These are phyloP conservation scores for Apiospora marii DNA, from an alignment of 2,329 filamentous ascomycete species.

Conservation along the genomic window DNA sequence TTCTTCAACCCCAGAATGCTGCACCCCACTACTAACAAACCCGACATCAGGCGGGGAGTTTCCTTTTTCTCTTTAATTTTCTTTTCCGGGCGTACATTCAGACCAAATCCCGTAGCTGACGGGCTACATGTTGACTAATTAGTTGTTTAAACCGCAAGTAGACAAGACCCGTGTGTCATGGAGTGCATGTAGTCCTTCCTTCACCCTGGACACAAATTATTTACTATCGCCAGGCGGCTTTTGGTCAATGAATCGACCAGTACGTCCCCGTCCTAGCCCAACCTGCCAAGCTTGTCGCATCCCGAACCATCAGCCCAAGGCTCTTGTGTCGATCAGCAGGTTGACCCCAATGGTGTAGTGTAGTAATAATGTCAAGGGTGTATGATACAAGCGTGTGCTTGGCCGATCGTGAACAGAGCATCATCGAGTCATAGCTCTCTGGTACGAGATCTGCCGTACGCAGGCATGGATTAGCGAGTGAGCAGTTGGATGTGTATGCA, in stretches of 20 bases:
- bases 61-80: neutral
- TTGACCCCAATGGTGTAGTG: neutral
- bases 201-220: neutral
- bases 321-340: conserved; percentile 10
- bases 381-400: neutral
- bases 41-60: neutral
- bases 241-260: neutral
- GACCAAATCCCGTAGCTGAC: neutral
- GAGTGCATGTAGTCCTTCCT: neutral
- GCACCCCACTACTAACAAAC: neutral
- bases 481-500: neutral
- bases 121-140: neutral
- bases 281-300: neutral
- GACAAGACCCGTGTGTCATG: conserved; percentile 9
- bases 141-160: neutral
- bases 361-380: neutral
- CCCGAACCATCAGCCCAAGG: neutral
- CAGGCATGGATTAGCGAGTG: conserved; percentile 3
- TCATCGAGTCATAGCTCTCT: conserved; percentile 20
- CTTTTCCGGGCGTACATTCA: neutral
- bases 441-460: neutral
- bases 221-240: neutral
- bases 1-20: neutral
- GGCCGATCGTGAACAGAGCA: conserved; percentile 3
- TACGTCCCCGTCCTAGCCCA: neutral